Base-by-base conservation (phyloP, 2,329 filamentous ascomycete genomes). In the Monilinia fructigena region DNA sequence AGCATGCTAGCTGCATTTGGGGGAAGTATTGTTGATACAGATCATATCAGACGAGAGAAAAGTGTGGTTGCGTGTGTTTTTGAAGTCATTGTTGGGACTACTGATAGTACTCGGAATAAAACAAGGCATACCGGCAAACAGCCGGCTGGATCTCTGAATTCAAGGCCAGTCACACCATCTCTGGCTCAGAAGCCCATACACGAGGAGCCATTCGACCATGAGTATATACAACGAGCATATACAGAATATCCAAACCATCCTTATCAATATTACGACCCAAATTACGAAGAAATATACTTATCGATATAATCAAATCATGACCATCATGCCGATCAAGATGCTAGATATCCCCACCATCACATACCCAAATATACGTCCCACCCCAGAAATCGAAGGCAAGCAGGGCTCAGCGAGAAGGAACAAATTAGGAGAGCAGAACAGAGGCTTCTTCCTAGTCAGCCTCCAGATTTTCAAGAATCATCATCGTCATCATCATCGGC, bases 1-100 rank as follows among this genome's bases (percentile, higher is more conserved):
- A 80, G 80, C 68, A 79, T 82, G 61, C 76, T 85, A 60, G 80
- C 82, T 8, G 81, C 83, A 14, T 87, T 82, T 81, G 84, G 82
- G 52, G 83, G 88, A 8, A 89, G 88, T 68, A 92, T 97, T 69
- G 85, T 96, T 53, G 93, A 97, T 72, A 99, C 95, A 0, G 89
- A 95, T 70, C 86, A 89, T 56, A 86, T 98, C 35, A 85, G 92
- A 60, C 87, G 93, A 52, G 92, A 96, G 75, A 97, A 97, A 75
- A 92, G 92, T 11, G 92, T 98, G n/a, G 89, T 97, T 28, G 89
- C 89, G 0, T 91, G 93, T 65, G 83, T 89, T 0, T 94, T 97
- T 72, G 93, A 97, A 76, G 85, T 97, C 18, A 82, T 96, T 1
- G 88, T 98, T 26, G 95, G 95, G 1, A 97, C 93, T 0, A 85